Percentiles rank a stretch among this genome's conserved stretches.
Conservation (phyloP, 2,329 filamentous ascomycete genomes). For the Coniochaeta sp. region DNA sequence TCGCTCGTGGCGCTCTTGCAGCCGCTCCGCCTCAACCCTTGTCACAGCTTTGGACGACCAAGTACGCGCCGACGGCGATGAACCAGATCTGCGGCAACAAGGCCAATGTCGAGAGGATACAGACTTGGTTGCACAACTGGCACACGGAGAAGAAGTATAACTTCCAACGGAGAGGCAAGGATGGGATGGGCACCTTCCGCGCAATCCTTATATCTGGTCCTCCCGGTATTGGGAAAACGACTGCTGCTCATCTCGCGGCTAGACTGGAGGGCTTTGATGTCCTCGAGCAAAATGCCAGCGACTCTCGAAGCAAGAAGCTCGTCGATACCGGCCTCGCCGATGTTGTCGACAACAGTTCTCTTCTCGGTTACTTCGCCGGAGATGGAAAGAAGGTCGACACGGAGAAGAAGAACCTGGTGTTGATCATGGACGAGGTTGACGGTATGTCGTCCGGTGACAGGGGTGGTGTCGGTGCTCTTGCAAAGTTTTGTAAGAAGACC, state of each 20-base stretch:
- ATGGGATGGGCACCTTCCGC: conserved; percentile 75
- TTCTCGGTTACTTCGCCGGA: conserved; percentile 82
- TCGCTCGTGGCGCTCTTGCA: conserved; percentile 30
- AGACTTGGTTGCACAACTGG: conserved; percentile 80
- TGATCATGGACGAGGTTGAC: conserved; percentile 99
- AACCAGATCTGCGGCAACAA: conserved; percentile 96
- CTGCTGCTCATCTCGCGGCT: conserved; percentile 87
- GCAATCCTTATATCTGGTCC: conserved; percentile 95
- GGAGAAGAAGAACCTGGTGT: conserved; percentile 83
- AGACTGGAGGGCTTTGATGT: conserved; percentile 91
- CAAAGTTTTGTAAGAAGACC: conserved; percentile 91
- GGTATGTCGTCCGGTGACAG: conserved; percentile 97
- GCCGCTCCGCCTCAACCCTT: conserved; percentile 36
- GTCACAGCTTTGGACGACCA: conserved; percentile 81
- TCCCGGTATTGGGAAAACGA: conserved; percentile 95
- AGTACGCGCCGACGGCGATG: conserved; percentile 82
- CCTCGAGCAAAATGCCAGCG: conserved; percentile 91
- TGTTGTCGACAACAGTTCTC: conserved; percentile 86
- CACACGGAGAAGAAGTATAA: conserved; percentile 67
- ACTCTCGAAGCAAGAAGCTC: conserved; percentile 90
- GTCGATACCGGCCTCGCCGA: conserved; percentile 85
- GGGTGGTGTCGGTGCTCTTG: conserved; percentile 88
- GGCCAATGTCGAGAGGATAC: conserved; percentile 77
- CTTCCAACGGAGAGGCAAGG: conserved; percentile 76
- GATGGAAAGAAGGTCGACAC: conserved; percentile 74